phyloP scores from a whole-genome alignment of 1,284 basidiomycete species.

The Rhodotorula mucilaginosa region DNA sequence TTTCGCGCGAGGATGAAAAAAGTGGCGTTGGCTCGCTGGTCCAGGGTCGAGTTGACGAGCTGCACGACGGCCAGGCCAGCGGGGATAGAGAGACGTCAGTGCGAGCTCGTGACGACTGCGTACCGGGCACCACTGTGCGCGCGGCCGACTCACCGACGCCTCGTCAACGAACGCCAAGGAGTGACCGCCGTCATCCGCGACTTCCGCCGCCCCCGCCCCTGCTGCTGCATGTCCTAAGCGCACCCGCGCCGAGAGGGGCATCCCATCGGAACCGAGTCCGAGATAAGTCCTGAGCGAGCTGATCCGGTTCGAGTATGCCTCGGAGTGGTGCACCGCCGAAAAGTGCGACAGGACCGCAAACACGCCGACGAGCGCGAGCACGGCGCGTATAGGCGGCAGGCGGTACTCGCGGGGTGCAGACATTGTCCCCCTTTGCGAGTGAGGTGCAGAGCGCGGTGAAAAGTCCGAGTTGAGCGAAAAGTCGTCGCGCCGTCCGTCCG shows the following conservation, averaged over 20 bases:
- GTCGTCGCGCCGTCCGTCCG: too few species aligned
- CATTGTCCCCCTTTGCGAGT: background rate
- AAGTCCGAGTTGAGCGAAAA: too few species aligned
- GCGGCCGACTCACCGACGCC: too few species aligned
- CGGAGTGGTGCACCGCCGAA: slow-evolving; percentile 7
- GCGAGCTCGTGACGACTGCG: too few species aligned
- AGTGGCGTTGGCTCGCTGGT: slow-evolving; percentile 14
- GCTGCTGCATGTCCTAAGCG: background rate
- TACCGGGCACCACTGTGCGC: too few species aligned
- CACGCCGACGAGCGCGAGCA: background rate
- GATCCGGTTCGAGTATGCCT: slow-evolving; percentile 3
- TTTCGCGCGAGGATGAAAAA: slow-evolving; percentile 71
- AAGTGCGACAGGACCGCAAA: slow-evolving; percentile 15
- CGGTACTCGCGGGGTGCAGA: background rate
- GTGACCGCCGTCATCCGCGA: too few species aligned
- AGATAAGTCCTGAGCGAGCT: background rate
- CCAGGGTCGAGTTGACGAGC: slow-evolving; percentile 8
- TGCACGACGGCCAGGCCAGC: background rate
- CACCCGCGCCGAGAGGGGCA: background rate
- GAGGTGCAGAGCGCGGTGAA: too few species aligned
- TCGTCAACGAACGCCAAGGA: background rate
- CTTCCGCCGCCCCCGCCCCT: background rate
- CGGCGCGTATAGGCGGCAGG: slow-evolving; percentile 3
- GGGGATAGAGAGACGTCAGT: too few species aligned
- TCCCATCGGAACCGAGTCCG: slow-evolving; percentile 13